Conservation (phyloP, 2,329 filamentous ascomycete genomes). For the Fusarium sp. region DNA sequence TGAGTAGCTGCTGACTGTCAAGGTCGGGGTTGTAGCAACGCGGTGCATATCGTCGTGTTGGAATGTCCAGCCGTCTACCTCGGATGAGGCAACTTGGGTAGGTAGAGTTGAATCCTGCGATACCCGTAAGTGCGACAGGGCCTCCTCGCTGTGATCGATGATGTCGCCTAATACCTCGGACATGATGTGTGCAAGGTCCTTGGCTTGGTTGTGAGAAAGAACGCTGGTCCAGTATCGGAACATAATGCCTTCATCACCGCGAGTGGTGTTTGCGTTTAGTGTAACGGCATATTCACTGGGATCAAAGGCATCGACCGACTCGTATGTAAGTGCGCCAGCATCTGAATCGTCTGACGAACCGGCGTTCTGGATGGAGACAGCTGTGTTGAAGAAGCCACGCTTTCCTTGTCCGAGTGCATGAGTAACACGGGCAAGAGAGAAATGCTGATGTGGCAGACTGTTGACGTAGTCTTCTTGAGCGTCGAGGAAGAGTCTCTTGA, state of each 20-base stretch:
- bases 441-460: slow-evolving; percentile 62
- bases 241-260: slow-evolving; percentile 43
- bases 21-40: background rate
- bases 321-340: slow-evolving; percentile 10
- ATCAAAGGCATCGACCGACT: slow-evolving; percentile 40
- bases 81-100: background rate
- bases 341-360: slow-evolving; percentile 15
- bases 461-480: slow-evolving; percentile 29
- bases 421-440: slow-evolving; percentile 62
- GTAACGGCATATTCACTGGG: slow-evolving; percentile 53
- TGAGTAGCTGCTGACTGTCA: slow-evolving; percentile 14
- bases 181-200: slow-evolving; percentile 31
- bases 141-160: slow-evolving; percentile 33
- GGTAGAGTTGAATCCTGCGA: background rate
- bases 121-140: slow-evolving; percentile 33
- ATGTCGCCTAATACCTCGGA: slow-evolving; percentile 37
- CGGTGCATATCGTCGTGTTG: slow-evolving; percentile 1
- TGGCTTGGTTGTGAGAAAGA: slow-evolving; percentile 35
- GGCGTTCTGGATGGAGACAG: slow-evolving; percentile 52
- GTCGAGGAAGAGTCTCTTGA: slow-evolving; percentile 55
- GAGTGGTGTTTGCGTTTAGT: slow-evolving; percentile 49
- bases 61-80: background rate
- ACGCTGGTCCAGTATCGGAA: slow-evolving; percentile 43
- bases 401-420: slow-evolving; percentile 46
- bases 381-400: slow-evolving; percentile 52